Evolutionary conservation across 2,329 filamentous ascomycete genomes (phyloP).

Genomic region (Tolypocladium ophioglossoides): DNA sequence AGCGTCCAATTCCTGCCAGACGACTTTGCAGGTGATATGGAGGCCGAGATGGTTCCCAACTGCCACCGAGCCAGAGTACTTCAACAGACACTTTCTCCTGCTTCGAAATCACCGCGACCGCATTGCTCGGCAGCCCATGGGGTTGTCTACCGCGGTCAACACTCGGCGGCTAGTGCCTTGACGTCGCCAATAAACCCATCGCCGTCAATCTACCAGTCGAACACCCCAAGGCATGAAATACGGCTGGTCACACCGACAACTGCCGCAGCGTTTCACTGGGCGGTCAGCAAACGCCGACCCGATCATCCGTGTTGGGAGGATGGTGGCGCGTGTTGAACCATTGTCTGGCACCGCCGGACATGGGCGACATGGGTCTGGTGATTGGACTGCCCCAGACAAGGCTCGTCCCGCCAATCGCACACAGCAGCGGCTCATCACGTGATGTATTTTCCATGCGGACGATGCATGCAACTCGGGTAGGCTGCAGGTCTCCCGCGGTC

Average conservation of each 20-base stretch:
- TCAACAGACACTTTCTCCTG: neutral
- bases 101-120: neutral
- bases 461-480: slow-evolving; percentile 19
- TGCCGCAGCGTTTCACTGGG: neutral
- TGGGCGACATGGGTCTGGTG: neutral
- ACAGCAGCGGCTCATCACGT: slow-evolving; percentile 21
- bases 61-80: neutral
- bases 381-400: slow-evolving; percentile 18
- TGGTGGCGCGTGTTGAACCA: neutral
- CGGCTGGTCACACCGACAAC: neutral
- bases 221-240: neutral
- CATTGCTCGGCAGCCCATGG: neutral
- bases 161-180: neutral
- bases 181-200: neutral
- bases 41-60: neutral
- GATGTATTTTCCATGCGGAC: slow-evolving; percentile 22
- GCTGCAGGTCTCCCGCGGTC: slow-evolving; percentile 21
- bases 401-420: slow-evolving; percentile 28
- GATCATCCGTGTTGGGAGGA: neutral
- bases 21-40: neutral
- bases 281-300: neutral
- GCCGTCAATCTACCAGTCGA: neutral
- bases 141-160: neutral
- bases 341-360: neutral
- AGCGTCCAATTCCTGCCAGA: neutral